These are phyloP conservation scores for Aegle marmelos DNA, from an alignment of 345 rosid species.

Conservation along the genomic window DNA sequence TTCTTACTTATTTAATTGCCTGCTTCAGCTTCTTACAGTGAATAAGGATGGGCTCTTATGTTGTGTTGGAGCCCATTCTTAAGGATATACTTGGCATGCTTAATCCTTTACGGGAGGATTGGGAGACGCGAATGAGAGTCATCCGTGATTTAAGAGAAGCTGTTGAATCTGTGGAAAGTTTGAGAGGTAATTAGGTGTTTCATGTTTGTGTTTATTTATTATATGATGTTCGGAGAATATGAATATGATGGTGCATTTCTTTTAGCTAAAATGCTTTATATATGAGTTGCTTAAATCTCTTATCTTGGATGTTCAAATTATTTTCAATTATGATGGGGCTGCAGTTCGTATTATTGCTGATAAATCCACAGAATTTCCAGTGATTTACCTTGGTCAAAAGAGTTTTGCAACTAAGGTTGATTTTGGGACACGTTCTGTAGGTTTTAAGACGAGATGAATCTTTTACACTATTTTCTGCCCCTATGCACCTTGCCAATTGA, in stretches of 20 bases:
- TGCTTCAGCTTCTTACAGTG: conserved; percentile 17
- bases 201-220: background rate
- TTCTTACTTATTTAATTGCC: conserved; percentile 15
- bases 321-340: background rate
- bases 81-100: conserved; percentile 53
- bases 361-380: background rate
- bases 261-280: background rate
- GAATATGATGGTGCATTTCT: conserved; percentile 1
- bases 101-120: conserved; percentile 54
- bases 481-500: background rate
- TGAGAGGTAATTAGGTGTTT: conserved; percentile 57
- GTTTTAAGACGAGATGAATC: background rate
- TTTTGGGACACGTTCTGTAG: background rate
- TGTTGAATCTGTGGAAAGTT: conserved; percentile 56
- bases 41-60: conserved; percentile 41
- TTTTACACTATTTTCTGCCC: background rate
- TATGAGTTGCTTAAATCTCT: background rate
- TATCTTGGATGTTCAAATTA: background rate
- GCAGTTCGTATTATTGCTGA: background rate
- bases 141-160: conserved; percentile 52
- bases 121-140: conserved; percentile 41
- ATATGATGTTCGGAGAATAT: background rate
- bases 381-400: background rate
- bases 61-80: conserved; percentile 46
- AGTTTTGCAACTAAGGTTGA: background rate